Evolutionary conservation across 2,329 filamentous ascomycete species (phyloP), one percentile per base, ranked within the genome.

Genomic region (Monilinia polystroma): DNA sequence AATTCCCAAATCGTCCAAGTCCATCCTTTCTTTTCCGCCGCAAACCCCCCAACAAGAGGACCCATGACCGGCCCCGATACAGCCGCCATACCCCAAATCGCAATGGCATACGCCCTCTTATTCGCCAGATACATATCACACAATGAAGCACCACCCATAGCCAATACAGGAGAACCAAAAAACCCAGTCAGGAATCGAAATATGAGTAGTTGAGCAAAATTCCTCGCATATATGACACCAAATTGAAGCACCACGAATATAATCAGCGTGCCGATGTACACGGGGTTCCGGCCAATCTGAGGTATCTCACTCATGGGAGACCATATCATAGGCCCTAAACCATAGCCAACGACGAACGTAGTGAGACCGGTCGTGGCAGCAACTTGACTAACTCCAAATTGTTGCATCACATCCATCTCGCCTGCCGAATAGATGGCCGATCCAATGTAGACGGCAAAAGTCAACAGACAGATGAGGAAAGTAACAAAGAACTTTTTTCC

Each of bases 261-360:
- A 63, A 84, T 82, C 76, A 91, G 87, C 5, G 88, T 88, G 70
- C 85, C 76, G 53, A 90, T 84, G 76, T 91, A 91, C 2, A 88
- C 82, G 0, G 84, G 84, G 72, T 88, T 91, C 10, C 89, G 81
- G 1, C 90, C 89, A 64, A 91, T 82, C 55, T 81, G 75, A 0
- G 88, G 87, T 20, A 91, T 84, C 77, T 91, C 89, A 53, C 81
- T 84, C 64, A 91, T 76, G 0, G 89, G 89, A 0, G 86, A 85
- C 77, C 85, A 90, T 45, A 91, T 68, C 65, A 91, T 77, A 1
- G 88, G 87, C 0, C 87, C 88, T 18, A 87, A 73, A 18, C 87
- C 87, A 68, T 86, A 86, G 0, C 84, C 87, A 0, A 87, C 76
- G 0, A 89, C 86, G 73, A 87, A 89, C 66, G 89, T 79, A 0